Evolutionary conservation across 2,329 filamentous ascomycete genomes (phyloP), one percentile per base, ranked within the genome.

Genomic region (Aspergillus puulaauensis): DNA sequence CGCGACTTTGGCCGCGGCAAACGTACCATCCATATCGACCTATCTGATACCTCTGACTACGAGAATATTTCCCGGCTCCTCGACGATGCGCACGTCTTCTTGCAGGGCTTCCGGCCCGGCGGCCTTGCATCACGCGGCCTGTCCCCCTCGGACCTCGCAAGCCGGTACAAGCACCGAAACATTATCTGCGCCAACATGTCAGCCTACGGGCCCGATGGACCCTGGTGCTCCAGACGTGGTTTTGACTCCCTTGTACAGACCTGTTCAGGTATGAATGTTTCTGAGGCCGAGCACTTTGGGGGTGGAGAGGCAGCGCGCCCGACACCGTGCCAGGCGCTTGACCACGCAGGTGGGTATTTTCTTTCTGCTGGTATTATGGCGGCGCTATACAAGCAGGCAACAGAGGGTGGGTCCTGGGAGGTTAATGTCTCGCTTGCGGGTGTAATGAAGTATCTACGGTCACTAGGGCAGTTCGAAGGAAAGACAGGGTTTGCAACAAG

Each of bases 181-280:
- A 73, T 86, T 12, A 73, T 86, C 24, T 71, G 76, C 6, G 83
- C 81, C 2, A 83, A 77, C 50, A 62, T 86, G 21, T 83, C 80
- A 1, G 82, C 83, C 0, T 86, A 81, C 57, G 82, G 82, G 0
- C 73, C 77, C 0, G 55, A 68, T 0, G 82, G 82, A 0, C 80
- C 80, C 0, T 83, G 80, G 80, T 61, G 67, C 0, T 56, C 64
- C 0, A 70, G 78, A 2, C 73, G 83, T 2, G 83, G 83, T 0
- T 86, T 83, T 54, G 83, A 86, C 61, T 84, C 82, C 0, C 72
- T 82, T 4, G 78, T 83, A 0, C 83, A 86, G 67, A 82, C 82
- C 7, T 82, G 79, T 54, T 79, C 80, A 0, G 83, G 83, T 0
- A 78, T 85, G 67, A 85, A 85, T 45, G 73, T 82, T 1, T 80